Evolutionary conservation across 1,284 basidiomycete genomes (phyloP).

Genomic region (Mycosarcoma maydis): DNA sequence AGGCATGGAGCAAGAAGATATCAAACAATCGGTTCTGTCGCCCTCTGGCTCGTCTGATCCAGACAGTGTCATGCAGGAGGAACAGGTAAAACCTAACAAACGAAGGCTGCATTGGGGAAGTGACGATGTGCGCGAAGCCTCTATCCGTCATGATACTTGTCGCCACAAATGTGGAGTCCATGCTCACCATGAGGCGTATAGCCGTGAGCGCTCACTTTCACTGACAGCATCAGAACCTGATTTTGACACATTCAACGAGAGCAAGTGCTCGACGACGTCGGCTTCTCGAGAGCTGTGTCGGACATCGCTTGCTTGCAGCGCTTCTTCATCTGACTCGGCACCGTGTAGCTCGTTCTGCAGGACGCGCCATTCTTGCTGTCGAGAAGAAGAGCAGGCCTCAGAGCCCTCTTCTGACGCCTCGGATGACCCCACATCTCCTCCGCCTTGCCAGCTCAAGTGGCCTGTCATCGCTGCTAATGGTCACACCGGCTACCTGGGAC

Average conservation of each 20-base stretch:
- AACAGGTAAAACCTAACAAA: conserved; percentile 9
- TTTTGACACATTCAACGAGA: not conserved
- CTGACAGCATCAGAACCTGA: not conserved
- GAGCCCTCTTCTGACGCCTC: conserved; percentile 21
- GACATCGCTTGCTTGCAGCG: not conserved
- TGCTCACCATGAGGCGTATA: not conserved
- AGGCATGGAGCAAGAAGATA: not conserved
- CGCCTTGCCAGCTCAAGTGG: conserved; percentile 5
- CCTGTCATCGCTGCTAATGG: not conserved
- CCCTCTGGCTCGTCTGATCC: conserved; percentile 4
- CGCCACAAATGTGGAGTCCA: not conserved
- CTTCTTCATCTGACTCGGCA: not conserved
- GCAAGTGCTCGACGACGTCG: not conserved
- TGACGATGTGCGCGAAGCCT: conserved; percentile 33
- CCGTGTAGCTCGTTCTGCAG: conserved; percentile 19
- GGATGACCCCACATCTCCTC: conserved; percentile 20
- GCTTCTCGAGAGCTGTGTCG: not conserved
- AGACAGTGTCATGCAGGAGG: not conserved
- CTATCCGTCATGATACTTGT: conserved; percentile 7
- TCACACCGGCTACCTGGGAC: not conserved
- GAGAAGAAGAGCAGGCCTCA: conserved; percentile 20
- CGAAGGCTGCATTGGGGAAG: conserved; percentile 53
- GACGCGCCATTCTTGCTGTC: conserved; percentile 30
- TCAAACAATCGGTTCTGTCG: not conserved
- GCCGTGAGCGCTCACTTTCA: not conserved